Conservation (phyloP, 108 stramenopile species). For the Parmales sp. region DNA sequence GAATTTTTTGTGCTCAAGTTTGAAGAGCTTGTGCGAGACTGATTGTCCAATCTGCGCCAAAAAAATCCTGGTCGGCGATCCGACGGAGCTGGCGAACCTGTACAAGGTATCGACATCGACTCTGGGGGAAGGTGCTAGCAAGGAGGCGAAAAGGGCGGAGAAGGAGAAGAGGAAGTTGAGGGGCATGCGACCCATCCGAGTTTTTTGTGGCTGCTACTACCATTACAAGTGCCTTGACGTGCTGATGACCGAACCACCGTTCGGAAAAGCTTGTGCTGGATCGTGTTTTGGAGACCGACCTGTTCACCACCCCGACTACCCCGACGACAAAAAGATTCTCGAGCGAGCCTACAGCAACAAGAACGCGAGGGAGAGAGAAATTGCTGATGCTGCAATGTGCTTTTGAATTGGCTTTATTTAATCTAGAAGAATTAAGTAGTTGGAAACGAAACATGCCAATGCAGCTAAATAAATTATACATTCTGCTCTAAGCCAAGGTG, state of each 20-base stretch:
- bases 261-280: conserved; percentile 30
- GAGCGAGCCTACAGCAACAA: conserved; percentile 34
- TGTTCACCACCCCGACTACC: conserved; percentile 43
- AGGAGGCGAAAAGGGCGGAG: conserved; percentile 6
- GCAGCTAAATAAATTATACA: no score
- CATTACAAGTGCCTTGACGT: conserved; percentile 34
- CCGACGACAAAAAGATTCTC: conserved; percentile 27
- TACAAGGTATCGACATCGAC: conserved; percentile 12
- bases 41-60: conserved; percentile 33
- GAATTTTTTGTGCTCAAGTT: conserved; percentile 24
- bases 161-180: conserved; percentile 23
- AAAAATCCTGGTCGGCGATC: conserved; percentile 22
- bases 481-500: no score
- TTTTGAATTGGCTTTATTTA: no score
- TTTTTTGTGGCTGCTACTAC: conserved; percentile 41
- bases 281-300: conserved; percentile 1
- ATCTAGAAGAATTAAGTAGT: no score
- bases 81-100: conserved; percentile 22
- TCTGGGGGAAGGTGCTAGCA: background rate
- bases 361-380: conserved; percentile 32
- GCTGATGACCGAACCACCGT: conserved; percentile 39
- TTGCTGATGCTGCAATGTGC: conserved; percentile 42
- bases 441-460: no score
- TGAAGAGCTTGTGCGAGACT: conserved; percentile 16
- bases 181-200: conserved; percentile 29